Evolutionary conservation across 2,329 filamentous ascomycete species (phyloP).

Genomic region (Penicillium sp.): DNA sequence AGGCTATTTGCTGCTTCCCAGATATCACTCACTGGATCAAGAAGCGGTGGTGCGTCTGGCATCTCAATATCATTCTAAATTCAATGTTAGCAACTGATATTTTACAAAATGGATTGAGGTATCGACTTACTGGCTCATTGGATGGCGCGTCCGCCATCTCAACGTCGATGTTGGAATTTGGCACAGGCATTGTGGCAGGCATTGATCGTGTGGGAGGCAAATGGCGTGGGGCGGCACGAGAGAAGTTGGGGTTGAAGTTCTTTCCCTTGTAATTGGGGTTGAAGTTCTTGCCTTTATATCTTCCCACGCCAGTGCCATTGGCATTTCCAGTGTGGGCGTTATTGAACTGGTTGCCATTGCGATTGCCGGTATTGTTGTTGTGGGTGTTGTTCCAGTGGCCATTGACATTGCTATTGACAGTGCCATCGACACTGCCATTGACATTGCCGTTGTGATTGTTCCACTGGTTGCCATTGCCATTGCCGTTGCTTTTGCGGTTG

Average conservation of each 20-base stretch:
- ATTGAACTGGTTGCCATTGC: too few species aligned
- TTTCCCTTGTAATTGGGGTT: neutral
- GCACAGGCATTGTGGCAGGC: neutral
- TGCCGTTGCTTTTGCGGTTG: neutral
- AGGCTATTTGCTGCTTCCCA: neutral
- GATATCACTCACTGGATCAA: slow-evolving; percentile 1
- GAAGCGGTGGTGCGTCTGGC: slow-evolving; percentile 15
- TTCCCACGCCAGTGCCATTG: neutral
- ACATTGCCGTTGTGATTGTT: neutral
- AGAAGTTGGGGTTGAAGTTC: neutral
- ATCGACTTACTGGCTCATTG: slow-evolving; percentile 1
- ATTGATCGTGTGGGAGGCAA: neutral
- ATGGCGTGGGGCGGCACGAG: neutral
- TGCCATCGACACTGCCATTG: neutral
- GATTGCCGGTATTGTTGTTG: neutral
- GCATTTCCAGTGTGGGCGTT: neutral
- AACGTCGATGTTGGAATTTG: neutral
- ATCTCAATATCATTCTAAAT: slow-evolving; percentile 14
- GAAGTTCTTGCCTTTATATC: neutral
- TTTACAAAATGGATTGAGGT: neutral
- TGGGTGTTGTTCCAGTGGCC: neutral
- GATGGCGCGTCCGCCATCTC: neutral
- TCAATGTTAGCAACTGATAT: neutral
- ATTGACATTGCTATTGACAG: neutral
- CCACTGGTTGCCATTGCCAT: neutral